phyloP scores from a whole-genome alignment of 2,329 filamentous ascomycete species.

The Alternaria sp. region DNA sequence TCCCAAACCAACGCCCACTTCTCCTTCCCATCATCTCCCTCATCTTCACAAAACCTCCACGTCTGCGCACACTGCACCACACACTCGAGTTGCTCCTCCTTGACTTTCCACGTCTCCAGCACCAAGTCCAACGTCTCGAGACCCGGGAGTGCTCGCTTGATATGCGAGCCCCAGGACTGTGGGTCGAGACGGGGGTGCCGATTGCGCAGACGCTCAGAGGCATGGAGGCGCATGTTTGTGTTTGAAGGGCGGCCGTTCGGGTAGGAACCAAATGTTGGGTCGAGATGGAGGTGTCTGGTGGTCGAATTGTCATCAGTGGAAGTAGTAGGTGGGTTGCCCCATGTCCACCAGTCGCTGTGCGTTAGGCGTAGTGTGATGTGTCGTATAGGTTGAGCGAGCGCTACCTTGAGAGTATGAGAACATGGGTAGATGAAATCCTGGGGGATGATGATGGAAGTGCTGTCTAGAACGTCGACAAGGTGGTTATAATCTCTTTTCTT shows the following conservation, averaged over 20 bases:
- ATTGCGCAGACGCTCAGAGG: conserved; percentile 24
- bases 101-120: conserved; percentile 38
- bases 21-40: background rate
- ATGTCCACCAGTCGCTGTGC: conserved; percentile 29
- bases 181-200: conserved; percentile 3
- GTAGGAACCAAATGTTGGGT: conserved; percentile 27
- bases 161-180: conserved; percentile 23
- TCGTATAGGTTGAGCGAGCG: conserved; percentile 19
- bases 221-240: conserved; percentile 28
- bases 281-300: conserved; percentile 25
- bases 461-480: background rate
- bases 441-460: no score
- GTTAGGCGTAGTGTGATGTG: conserved; percentile 30
- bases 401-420: conserved; percentile 10
- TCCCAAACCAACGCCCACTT: conserved; percentile 33
- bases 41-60: conserved; percentile 32
- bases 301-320: background rate
- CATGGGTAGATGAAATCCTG: background rate
- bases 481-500: rapidly evolving
- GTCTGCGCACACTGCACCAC: conserved; percentile 41
- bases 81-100: conserved; percentile 34
- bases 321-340: conserved; percentile 13
- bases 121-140: conserved; percentile 33
- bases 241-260: conserved; percentile 7
- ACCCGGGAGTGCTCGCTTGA: conserved; percentile 23